Percentiles rank a stretch among this genome's conserved stretches.
Conservation (phyloP, 2,329 filamentous ascomycete genomes). For the Beauveria pseudobassiana region DNA sequence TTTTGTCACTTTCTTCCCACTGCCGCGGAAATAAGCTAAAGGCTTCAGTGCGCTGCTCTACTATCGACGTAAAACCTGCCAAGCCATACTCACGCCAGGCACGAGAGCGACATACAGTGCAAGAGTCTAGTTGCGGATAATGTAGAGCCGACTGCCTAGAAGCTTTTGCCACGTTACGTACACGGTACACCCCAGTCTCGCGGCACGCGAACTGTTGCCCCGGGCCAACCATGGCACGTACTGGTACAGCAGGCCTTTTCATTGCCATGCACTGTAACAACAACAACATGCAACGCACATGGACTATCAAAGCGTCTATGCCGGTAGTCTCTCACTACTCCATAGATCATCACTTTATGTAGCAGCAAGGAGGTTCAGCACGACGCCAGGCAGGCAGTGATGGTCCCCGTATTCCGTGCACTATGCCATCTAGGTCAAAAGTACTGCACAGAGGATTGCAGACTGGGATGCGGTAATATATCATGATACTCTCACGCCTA, state of each 20-base stretch:
- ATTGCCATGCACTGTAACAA: background rate
- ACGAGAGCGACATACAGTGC: background rate
- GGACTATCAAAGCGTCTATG: background rate
- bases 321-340: background rate
- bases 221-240: background rate
- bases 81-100: background rate
- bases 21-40: background rate
- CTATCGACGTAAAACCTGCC: background rate
- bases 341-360: background rate
- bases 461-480: background rate
- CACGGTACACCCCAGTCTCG: background rate
- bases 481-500: conserved; percentile 7
- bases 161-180: conserved; percentile 6
- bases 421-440: background rate
- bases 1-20: no score
- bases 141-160: background rate
- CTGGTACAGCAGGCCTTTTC: background rate
- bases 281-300: background rate
- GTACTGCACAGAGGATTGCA: background rate
- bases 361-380: background rate
- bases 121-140: background rate
- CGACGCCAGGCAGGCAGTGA: background rate
- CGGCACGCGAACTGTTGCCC: conserved; percentile 1
- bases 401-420: background rate
- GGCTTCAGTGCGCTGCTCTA: background rate